A percentile compares a stretch with the other conserved stretches of the same genome.
These are phyloP conservation scores for Cladophialophora exuberans DNA, from an alignment of 2,329 filamentous ascomycete species.

Conservation along the genomic window DNA sequence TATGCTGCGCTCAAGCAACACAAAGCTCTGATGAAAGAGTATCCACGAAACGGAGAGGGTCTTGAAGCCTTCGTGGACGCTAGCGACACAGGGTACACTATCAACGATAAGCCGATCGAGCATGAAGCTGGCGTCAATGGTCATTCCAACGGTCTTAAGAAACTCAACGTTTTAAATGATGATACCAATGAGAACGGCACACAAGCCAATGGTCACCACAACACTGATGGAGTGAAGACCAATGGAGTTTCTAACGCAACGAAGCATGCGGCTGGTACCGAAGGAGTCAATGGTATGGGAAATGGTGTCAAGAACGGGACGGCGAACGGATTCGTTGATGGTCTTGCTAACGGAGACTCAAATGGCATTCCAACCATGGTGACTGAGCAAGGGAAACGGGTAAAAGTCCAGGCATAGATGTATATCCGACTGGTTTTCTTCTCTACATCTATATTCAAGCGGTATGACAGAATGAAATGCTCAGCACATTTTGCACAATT, in stretches of 20 bases:
- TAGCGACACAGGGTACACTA: conserved; percentile 66
- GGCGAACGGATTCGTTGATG: conserved; percentile 18
- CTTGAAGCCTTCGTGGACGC: conserved; percentile 71
- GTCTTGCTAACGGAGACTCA: conserved; percentile 8
- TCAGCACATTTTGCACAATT: too few species aligned
- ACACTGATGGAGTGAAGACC: conserved; percentile 7
- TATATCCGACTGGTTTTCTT: neutral
- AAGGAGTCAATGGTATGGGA: conserved; percentile 20
- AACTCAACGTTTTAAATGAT: conserved; percentile 33
- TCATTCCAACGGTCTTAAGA: conserved; percentile 20
- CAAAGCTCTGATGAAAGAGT: conserved; percentile 66
- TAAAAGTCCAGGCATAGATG: conserved; percentile 7
- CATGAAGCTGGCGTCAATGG: conserved; percentile 10
- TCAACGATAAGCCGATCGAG: conserved; percentile 40
- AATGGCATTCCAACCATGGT: conserved; percentile 17
- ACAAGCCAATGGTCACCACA: conserved; percentile 15
- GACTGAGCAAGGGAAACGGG: conserved; percentile 18
- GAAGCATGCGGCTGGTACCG: conserved; percentile 24
- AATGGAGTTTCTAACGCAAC: conserved; percentile 20
- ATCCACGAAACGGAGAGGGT: conserved; percentile 66
- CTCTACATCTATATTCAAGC: neutral
- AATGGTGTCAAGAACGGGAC: neutral
- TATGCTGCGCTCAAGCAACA: conserved; percentile 62
- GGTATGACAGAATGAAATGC: too few species aligned
- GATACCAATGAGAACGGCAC: conserved; percentile 8